Conservation (phyloP, 768 basidiomycete species). For the Tylopilus balloui region DNA sequence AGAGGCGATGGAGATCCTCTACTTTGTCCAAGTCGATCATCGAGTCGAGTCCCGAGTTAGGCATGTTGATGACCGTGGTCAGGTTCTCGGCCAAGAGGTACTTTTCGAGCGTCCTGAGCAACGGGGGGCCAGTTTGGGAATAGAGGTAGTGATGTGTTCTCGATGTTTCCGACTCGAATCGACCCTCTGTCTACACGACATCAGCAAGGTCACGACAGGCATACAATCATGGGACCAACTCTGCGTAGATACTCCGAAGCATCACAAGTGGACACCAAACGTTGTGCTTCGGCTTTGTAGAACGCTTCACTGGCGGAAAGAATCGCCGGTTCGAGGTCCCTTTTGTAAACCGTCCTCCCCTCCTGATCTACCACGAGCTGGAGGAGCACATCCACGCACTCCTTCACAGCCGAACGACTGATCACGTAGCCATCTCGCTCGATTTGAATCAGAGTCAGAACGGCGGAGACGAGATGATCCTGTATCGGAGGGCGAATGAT, state of each 20-base stretch:
- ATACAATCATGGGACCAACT: slow-evolving; percentile 42
- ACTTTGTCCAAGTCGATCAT: slow-evolving; percentile 83
- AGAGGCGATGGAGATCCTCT: slow-evolving; percentile 75
- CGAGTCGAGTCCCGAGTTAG: slow-evolving; percentile 76
- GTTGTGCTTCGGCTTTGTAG: slow-evolving; percentile 71
- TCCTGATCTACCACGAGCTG: slow-evolving; percentile 53
- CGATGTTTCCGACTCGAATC: slow-evolving; percentile 78
- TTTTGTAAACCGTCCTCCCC: slow-evolving; percentile 67
- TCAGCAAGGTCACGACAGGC: slow-evolving; percentile 3
- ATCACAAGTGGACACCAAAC: slow-evolving; percentile 68
- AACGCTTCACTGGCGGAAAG: slow-evolving; percentile 74
- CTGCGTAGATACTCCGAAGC: slow-evolving; percentile 75
- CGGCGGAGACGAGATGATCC: slow-evolving; percentile 73
- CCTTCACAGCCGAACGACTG: slow-evolving; percentile 86
- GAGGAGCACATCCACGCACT: slow-evolving; percentile 80
- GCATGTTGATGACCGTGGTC: slow-evolving; percentile 66
- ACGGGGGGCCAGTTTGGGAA: slow-evolving; percentile 59
- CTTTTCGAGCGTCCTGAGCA: slow-evolving; percentile 73
- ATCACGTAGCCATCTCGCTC: slow-evolving; percentile 91
- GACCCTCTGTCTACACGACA: slow-evolving; percentile 61
- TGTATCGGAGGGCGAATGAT: slow-evolving; percentile 82
- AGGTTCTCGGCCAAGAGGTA: slow-evolving; percentile 78
- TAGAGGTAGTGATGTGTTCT: slow-evolving; percentile 85
- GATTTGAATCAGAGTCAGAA: slow-evolving; percentile 81
- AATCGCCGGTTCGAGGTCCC: slow-evolving; percentile 79